Evolutionary conservation across 768 basidiomycete species (phyloP).

Genomic region (Rhizopogon salebrosus): DNA sequence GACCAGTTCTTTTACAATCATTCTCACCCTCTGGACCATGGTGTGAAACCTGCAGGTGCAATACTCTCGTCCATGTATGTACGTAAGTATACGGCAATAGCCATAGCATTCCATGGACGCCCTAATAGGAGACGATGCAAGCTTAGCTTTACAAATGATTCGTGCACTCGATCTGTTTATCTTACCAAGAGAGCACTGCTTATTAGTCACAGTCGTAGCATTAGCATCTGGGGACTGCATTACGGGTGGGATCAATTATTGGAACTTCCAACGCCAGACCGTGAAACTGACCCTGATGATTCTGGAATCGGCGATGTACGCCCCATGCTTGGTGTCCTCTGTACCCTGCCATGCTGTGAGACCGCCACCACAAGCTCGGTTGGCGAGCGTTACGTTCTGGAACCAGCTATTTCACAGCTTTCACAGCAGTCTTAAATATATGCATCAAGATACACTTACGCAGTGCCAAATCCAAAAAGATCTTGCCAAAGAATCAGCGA

Average conservation of each 20-base stretch:
- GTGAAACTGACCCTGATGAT: conserved; percentile 47
- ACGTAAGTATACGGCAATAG: conserved; percentile 46
- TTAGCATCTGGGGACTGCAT: conserved; percentile 56
- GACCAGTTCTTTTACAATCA: not conserved
- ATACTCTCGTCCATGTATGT: conserved; percentile 59
- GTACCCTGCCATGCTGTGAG: conserved; percentile 63
- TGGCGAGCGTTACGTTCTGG: conserved; percentile 52
- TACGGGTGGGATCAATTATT: not conserved
- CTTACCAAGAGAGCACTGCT: conserved; percentile 47
- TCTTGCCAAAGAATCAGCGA: conserved; percentile 27
- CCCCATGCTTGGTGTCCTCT: conserved; percentile 38
- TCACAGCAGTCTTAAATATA: too few species aligned
- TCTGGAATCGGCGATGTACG: conserved; percentile 48
- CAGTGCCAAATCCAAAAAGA: conserved; percentile 57
- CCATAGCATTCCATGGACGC: conserved; percentile 61
- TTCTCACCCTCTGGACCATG: conserved; percentile 31
- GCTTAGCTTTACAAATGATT: not conserved
- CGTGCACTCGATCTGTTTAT: not conserved
- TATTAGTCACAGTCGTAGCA: conserved; percentile 37
- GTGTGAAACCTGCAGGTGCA: conserved; percentile 43
- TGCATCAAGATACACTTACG: conserved; percentile 29
- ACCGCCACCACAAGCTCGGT: conserved; percentile 61
- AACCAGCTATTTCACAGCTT: conserved; percentile 42
- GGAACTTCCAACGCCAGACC: not conserved
- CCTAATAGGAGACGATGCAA: conserved; percentile 8